These are phyloP conservation scores for Mucor circinelloides DNA, from an alignment of 371 early-diverging fungal species.

Conservation along the genomic window DNA sequence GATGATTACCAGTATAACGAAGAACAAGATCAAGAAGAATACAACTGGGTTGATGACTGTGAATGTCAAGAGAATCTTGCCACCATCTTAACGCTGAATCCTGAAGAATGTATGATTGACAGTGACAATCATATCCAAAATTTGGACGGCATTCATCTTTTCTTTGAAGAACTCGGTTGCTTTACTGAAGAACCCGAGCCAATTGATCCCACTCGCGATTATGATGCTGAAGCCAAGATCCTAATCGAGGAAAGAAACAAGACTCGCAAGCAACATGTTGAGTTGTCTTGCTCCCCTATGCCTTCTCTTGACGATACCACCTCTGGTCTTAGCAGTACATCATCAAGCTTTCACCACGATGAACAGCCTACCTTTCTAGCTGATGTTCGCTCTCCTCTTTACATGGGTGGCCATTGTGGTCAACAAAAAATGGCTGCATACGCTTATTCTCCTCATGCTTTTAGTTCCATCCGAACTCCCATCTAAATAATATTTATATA, in stretches of 20 bases:
- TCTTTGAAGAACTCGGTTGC: slow-evolving; percentile 40
- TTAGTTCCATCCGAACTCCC: not conserved
- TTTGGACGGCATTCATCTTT: slow-evolving; percentile 20
- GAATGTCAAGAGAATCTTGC: slow-evolving; percentile 40
- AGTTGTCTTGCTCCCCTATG: slow-evolving; percentile 16
- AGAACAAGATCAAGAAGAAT: not conserved
- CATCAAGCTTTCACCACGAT: slow-evolving; percentile 19
- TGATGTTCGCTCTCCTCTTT: slow-evolving; percentile 8
- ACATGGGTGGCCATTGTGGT: not conserved
- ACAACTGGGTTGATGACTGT: slow-evolving; percentile 31
- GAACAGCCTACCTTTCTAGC: slow-evolving; percentile 2
- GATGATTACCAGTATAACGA: slow-evolving; percentile 22
- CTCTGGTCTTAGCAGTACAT: slow-evolving; percentile 23
- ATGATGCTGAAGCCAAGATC: slow-evolving; percentile 32
- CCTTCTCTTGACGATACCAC: slow-evolving; percentile 30
- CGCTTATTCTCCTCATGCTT: slow-evolving; percentile 11
- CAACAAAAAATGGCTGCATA: slow-evolving; percentile 3
- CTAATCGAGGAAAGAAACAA: slow-evolving; percentile 28
- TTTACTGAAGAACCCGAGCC: slow-evolving; percentile 39
- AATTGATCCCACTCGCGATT: slow-evolving; percentile 39
- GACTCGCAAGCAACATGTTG: slow-evolving; percentile 29
- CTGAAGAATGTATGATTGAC: slow-evolving; percentile 30
- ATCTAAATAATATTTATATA: slow-evolving; percentile 3
- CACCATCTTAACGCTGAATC: slow-evolving; percentile 27
- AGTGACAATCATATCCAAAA: slow-evolving; percentile 28